phyloP scores from a whole-genome alignment of 2,329 filamentous ascomycete genomes.

The Aureobasidium musti region DNA sequence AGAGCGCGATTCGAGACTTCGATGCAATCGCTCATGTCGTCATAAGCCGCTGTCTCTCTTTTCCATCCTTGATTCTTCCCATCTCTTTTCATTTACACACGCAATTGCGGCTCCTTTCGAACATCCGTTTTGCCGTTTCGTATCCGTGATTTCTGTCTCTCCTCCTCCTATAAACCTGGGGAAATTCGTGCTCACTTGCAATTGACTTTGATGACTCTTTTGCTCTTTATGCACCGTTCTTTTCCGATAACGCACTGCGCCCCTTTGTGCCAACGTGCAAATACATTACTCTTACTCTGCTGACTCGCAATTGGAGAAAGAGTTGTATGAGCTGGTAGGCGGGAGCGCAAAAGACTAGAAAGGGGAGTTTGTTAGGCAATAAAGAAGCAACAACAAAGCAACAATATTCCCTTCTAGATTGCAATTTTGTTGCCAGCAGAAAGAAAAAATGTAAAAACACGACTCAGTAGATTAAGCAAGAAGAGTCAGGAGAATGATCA shows the following conservation, averaged over 20 bases:
- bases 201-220: neutral
- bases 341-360: neutral
- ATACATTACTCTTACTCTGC: too few species aligned
- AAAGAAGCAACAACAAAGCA: neutral
- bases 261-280: neutral
- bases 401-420: neutral
- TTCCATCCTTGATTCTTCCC: neutral
- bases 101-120: slow-evolving; percentile 1
- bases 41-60: neutral
- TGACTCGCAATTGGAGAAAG: neutral
- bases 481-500: neutral
- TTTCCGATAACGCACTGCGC: neutral
- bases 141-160: neutral
- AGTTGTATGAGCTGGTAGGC: neutral
- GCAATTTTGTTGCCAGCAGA: neutral
- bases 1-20: neutral
- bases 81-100: neutral
- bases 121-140: neutral
- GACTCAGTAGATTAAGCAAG: neutral
- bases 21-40: slow-evolving; percentile 1
- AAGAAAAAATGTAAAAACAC: neutral
- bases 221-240: neutral
- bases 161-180: neutral
- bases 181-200: neutral
- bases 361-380: neutral